Percentiles rank a stretch among this genome's conserved stretches.
These are phyloP conservation scores for Penicillium sp. DNA, from an alignment of 2,329 filamentous ascomycete species.

Conservation along the genomic window DNA sequence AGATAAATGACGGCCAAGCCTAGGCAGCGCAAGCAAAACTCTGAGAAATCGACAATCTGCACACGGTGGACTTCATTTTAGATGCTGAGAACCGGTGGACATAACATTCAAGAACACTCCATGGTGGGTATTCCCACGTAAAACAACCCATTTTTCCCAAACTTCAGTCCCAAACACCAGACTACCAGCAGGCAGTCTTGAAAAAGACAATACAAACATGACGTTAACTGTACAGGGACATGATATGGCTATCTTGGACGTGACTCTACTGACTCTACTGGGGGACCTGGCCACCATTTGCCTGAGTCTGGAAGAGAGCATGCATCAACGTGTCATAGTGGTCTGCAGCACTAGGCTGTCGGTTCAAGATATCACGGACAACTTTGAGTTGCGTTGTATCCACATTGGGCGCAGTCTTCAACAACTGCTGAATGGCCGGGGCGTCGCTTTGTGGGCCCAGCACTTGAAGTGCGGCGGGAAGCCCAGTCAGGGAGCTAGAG, in stretches of 20 bases:
- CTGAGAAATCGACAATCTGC: not conserved
- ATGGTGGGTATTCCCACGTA: slow-evolving; percentile 20
- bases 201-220: slow-evolving; percentile 10
- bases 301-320: slow-evolving; percentile 41
- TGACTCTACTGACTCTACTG: slow-evolving; percentile 19
- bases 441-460: slow-evolving; percentile 64
- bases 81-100: not conserved
- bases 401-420: slow-evolving; percentile 69
- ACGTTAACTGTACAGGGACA: slow-evolving; percentile 21
- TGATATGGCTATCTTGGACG: slow-evolving; percentile 9
- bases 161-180: slow-evolving; percentile 15
- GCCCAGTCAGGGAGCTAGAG: slow-evolving; percentile 43
- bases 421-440: slow-evolving; percentile 68
- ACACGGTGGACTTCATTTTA: slow-evolving; percentile 5
- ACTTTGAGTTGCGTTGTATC: slow-evolving; percentile 72
- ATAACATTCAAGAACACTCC: slow-evolving; percentile 8
- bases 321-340: slow-evolving; percentile 52
- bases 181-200: slow-evolving; percentile 9
- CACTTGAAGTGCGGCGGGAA: slow-evolving; percentile 62
- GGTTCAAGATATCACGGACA: slow-evolving; percentile 67
- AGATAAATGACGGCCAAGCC: not conserved
- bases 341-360: slow-evolving; percentile 64
- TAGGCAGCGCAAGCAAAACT: not conserved
- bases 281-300: slow-evolving; percentile 30
- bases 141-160: slow-evolving; percentile 11